Evolutionary conservation across 1,284 basidiomycete species (phyloP).

Genomic region (Porodaedalea pini): DNA sequence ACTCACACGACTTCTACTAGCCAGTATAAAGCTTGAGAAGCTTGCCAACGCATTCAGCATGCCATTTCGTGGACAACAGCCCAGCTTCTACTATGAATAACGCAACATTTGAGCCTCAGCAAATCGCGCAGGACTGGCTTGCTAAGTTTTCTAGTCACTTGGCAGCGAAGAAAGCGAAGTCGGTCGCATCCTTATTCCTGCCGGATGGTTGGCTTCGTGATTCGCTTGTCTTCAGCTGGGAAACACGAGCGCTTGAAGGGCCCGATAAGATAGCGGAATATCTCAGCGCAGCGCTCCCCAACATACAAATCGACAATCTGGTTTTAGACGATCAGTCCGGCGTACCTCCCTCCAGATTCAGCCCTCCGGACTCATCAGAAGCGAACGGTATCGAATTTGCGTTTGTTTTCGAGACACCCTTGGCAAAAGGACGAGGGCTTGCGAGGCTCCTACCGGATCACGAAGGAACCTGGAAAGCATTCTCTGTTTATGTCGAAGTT

Average conservation of each 20-base stretch:
- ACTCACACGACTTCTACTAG: too few species aligned
- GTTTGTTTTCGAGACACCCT: constrained; percentile 9
- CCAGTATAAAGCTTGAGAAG: background rate
- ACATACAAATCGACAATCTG: background rate
- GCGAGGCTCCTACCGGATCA: constrained; percentile 8
- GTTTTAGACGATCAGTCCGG: background rate
- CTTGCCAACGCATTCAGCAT: too few species aligned
- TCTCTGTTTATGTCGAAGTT: constrained; percentile 28
- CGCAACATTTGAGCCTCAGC: background rate
- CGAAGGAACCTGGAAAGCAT: constrained; percentile 28
- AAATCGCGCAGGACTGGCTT: constrained; percentile 8
- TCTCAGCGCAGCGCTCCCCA: background rate
- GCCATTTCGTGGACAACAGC: background rate
- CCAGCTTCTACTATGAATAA: background rate
- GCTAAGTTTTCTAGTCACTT: background rate
- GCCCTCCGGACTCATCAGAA: background rate
- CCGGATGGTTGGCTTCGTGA: constrained; percentile 8
- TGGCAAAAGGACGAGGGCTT: background rate
- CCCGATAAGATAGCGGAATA: background rate
- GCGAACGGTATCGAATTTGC: background rate
- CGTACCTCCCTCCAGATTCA: background rate
- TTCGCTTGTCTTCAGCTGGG: constrained; percentile 10
- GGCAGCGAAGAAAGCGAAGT: background rate
- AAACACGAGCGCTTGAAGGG: background rate
- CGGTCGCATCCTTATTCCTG: background rate